Evolutionary conservation across 208 protist species (phyloP), one percentile per base, ranked within the genome.

Genomic region (Trypanosoma theileri): DNA sequence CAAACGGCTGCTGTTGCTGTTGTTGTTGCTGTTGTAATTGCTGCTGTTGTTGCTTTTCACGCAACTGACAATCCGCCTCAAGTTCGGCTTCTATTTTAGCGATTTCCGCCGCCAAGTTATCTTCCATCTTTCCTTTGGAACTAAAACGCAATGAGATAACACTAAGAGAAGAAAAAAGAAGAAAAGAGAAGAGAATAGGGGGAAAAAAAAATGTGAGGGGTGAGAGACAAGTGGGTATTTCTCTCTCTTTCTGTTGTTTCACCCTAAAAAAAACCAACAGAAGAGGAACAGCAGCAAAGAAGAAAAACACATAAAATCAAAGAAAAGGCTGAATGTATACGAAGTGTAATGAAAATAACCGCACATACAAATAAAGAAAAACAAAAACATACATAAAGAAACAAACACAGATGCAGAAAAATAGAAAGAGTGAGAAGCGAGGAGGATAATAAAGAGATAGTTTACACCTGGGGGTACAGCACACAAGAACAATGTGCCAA

Each of bases 61-160:
- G 82, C 46, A 81, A 53, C 65, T 80, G 75, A n/a, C 80, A 71
- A 62, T 91, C 85, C 45, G 82, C 76, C 44, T 82, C 85, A 46
- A 94, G 66, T 74, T 91, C 75, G 14, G 85, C 88, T 67, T 95
- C 84, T 51, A 95, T 85, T 61, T 74, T 81, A 17, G 84, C 85
- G 51, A 95, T 91, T 68, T 95, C 84, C 24, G 77, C 84, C 4
- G 85, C 83, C 22, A 94, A 65, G 70, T 92, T 85, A 51, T 86
- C 83, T 66, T 88, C 84, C 81, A 86, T 88, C 16, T 48, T 48
- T 48, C 11, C 11, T 48, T 48, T 48, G 2, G 2, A 56, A 56
- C 2, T 4, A 24, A 22, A 56, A 22, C 1, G 6, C 28, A 35
- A 35, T 6, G 1, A 35, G 6, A 63, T 35, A 59, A 35, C 59